Base-by-base conservation (phyloP, 257 asterid species). In the Nicotiana noctiflora region DNA sequence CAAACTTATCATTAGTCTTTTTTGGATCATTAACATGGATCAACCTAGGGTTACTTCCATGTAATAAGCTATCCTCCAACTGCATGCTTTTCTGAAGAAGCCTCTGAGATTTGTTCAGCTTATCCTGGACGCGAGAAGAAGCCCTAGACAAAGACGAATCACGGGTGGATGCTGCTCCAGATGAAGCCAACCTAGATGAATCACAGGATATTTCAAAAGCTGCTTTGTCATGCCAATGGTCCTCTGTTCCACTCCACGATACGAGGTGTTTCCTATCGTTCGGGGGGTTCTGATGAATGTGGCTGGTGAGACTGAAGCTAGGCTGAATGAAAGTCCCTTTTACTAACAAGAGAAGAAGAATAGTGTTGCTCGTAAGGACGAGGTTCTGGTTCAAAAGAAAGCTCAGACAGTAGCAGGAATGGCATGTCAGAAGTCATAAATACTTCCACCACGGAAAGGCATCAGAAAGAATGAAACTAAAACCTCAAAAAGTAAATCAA, bases 211-310 rank as follows among this genome's bases (percentile, higher is more conserved):
- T 81, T 82, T 93, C 94, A 83, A 86, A 72, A 56, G 90, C 66
- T 82, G 87, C 86, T 83, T 70, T 66, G 75, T 84, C 82, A 61
- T 81, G 86, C 84, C 49, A 86, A 81, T 85, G 81, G 86, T 94
- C 98, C 92, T 89, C 83, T 29, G 67, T 88, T 89, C 97, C 97
- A 70, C 97, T 93, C 98, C 98, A 91, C 79, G 98, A 89, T 79
- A 91, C 94, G 82, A 87, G 81, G 75, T 91, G 91, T 84, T 82
- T 88, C 78, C 91, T 37, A 37, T 37, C 9, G 86, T 87, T 83
- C 88, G 63, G 89, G 87, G 85, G 83, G 88, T 84, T 86, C 86
- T 62, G 82, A 63, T 14, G 15, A 80, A 83, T 68, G 83, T 44
- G 77, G 79, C 78, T 57, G 63, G 61, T 60, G 57, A 66, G 59